Base-by-base conservation (phyloP, 352 stramenopile species). In the Phytophthora pisi region DNA sequence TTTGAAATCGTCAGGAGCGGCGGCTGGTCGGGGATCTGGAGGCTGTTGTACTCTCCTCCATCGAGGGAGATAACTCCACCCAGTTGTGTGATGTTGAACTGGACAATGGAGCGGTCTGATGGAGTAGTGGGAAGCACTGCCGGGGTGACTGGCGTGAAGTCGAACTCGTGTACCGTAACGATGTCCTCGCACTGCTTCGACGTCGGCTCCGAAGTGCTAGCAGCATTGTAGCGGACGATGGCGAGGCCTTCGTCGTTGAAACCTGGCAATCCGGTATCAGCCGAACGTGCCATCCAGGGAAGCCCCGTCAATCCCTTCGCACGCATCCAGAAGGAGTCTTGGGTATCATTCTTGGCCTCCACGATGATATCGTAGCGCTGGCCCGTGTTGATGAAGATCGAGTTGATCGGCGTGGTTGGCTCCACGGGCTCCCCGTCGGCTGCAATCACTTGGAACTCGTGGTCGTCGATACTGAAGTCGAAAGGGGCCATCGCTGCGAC, bases 401-500 rank as follows among this genome's bases (percentile, higher is more conserved):
- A 64, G 57, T 74, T 81, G 45, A 77, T 51, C 6, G 55, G 57
- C n/a, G 66, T 18, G 0, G 61, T 68, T 8, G 74, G 66, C 26
- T 51, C 20, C 7, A 81, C 38, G 16, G 57, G 42, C 3, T 75
- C 60, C 0, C 66, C 61, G 18, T 81, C 74, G 7, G 68, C 66
- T 31, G 66, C 63, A 9, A 81, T 74, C 0, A 81, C 66, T 6
- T 64, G 69, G 47, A 81, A 74, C 10, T 64, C 50, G 53, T 81
- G 73, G 16, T 71, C 53, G n/a, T 81, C 69, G 46, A 81, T 65
- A 5, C 69, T 81, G 50, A 81, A 69, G 4, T 78, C 59, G 51
- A 78, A 71, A 5, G 69, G 57, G 26, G 66, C 73, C 53, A 78
- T 63, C 0, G 66, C 73, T 3, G 43, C 66, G 57, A 77, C 61